A percentile compares a stretch with the other conserved stretches of the same genome.
Evolutionary conservation across 116 monocot genomes (phyloP).

Genomic region (Posidonia oceanica): DNA sequence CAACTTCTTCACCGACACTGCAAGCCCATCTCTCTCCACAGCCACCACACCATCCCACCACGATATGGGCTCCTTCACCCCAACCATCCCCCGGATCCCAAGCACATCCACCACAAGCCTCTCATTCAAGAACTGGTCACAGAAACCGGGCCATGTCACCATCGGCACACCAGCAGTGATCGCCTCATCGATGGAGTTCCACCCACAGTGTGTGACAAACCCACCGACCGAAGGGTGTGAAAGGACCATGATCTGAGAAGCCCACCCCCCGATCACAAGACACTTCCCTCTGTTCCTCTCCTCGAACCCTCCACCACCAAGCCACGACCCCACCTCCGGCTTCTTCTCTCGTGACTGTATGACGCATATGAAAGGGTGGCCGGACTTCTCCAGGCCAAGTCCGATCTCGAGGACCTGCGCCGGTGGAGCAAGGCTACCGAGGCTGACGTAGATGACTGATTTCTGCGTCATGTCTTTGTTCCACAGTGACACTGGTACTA

Average conservation of each 20-base stretch:
- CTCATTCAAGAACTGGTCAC: slow-evolving; percentile 20
- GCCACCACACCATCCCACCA: slow-evolving; percentile 5
- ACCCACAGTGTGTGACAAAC: slow-evolving; percentile 46
- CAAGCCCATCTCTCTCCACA: neutral
- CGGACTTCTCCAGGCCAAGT: slow-evolving; percentile 6
- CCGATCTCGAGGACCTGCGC: slow-evolving; percentile 4
- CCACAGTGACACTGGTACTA: slow-evolving; percentile 23
- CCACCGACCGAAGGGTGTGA: slow-evolving; percentile 19
- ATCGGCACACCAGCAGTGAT: slow-evolving; percentile 34
- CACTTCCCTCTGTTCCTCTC: neutral
- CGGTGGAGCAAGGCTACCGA: slow-evolving; percentile 7
- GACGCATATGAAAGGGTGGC: slow-evolving; percentile 12
- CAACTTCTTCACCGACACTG: neutral
- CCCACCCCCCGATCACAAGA: slow-evolving; percentile 13
- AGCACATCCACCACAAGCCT: slow-evolving; percentile 13
- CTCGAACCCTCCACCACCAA: slow-evolving; percentile 10
- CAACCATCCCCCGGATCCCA: neutral
- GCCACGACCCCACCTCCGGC: slow-evolving; percentile 4
- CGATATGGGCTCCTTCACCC: slow-evolving; percentile 4
- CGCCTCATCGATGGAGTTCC: slow-evolving; percentile 47
- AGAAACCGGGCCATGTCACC: slow-evolving; percentile 27
- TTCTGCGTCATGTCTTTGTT: slow-evolving; percentile 5
- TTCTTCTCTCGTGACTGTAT: neutral
- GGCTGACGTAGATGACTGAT: slow-evolving; percentile 12
- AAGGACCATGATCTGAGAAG: slow-evolving; percentile 9